Percentiles rank a stretch among this genome's conserved stretches.
phyloP scores from a whole-genome alignment of 345 rosid genomes.

The Xanthoceras sorbifolium region DNA sequence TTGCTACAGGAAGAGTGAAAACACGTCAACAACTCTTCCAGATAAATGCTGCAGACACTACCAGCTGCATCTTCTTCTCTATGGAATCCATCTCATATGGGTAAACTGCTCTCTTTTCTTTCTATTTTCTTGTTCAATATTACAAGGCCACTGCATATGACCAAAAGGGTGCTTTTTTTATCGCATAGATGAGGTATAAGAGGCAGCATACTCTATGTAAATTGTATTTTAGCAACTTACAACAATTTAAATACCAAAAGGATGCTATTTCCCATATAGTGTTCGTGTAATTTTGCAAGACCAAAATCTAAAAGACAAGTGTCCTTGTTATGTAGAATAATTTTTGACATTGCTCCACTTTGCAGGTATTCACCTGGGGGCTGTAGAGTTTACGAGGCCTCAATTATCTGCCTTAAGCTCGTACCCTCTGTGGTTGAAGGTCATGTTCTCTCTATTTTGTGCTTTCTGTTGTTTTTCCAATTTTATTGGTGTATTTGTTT shows the following conservation, averaged over 20 bases:
- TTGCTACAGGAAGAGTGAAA: neutral
- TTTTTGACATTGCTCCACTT: slow-evolving; percentile 18
- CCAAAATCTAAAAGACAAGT: neutral
- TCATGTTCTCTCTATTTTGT: slow-evolving; percentile 18
- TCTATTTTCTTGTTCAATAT: slow-evolving; percentile 7
- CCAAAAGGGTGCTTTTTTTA: neutral
- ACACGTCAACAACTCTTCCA: neutral
- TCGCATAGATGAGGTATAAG: neutral
- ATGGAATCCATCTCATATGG: slow-evolving; percentile 40
- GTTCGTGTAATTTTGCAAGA: neutral
- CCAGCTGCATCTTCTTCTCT: slow-evolving; percentile 23
- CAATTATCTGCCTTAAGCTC: slow-evolving; percentile 26
- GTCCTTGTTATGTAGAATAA: neutral
- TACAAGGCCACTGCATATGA: neutral
- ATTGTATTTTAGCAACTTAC: neutral
- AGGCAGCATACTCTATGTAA: neutral
- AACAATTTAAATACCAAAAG: neutral
- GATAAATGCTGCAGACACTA: slow-evolving; percentile 40
- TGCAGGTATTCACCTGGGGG: slow-evolving; percentile 32
- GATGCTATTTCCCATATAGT: neutral
- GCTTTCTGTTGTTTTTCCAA: slow-evolving; percentile 5
- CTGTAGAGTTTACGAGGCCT: slow-evolving; percentile 31
- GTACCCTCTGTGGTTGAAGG: slow-evolving; percentile 40
- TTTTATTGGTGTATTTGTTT: slow-evolving; percentile 10
- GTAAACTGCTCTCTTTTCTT: slow-evolving; percentile 26